These are phyloP conservation scores for Rugosomyces carneus DNA, from an alignment of 1,284 basidiomycete genomes.

Conservation along the genomic window DNA sequence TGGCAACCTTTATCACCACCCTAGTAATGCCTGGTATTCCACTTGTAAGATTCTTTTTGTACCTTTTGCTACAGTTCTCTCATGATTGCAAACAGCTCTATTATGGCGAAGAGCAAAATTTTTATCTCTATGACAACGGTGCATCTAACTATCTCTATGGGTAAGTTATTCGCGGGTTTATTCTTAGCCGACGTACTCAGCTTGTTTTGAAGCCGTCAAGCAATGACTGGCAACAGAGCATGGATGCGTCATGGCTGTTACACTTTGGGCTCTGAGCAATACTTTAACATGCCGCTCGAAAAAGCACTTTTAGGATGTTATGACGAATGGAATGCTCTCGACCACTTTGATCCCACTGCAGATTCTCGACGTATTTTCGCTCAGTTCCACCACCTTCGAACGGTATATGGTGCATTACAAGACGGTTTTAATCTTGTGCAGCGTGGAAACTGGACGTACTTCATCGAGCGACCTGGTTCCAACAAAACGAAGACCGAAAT, in stretches of 20 bases:
- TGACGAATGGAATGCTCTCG: slow-evolving; percentile 84
- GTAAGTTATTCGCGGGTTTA: slow-evolving; percentile 33
- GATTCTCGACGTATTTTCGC: slow-evolving; percentile 68
- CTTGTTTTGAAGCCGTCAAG: slow-evolving; percentile 65
- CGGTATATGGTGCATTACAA: slow-evolving; percentile 65
- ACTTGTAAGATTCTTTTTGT: slow-evolving; percentile 39
- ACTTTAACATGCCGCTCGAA: slow-evolving; percentile 84
- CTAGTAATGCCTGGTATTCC: slow-evolving; percentile 85
- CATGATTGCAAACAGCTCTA: slow-evolving; percentile 43
- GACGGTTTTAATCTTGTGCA: slow-evolving; percentile 81
- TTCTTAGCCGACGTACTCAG: background rate
- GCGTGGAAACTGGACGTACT: slow-evolving; percentile 77
- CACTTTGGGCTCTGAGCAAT: slow-evolving; percentile 80
- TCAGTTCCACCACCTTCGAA: slow-evolving; percentile 69
- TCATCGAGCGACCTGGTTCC: slow-evolving; percentile 76
- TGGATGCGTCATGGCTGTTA: slow-evolving; percentile 94
- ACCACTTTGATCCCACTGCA: slow-evolving; percentile 88
- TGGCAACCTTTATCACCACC: slow-evolving; percentile 74
- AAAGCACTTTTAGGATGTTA: slow-evolving; percentile 73
- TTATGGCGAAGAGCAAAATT: slow-evolving; percentile 86
- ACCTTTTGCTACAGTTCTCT: background rate
- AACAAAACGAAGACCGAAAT: slow-evolving; percentile 75
- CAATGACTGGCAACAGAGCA: slow-evolving; percentile 78
- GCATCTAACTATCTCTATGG: slow-evolving; percentile 86
- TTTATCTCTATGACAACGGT: slow-evolving; percentile 79